Base-by-base conservation (phyloP, 2,329 filamentous ascomycete genomes). In the Cryphonectria parasitica region DNA sequence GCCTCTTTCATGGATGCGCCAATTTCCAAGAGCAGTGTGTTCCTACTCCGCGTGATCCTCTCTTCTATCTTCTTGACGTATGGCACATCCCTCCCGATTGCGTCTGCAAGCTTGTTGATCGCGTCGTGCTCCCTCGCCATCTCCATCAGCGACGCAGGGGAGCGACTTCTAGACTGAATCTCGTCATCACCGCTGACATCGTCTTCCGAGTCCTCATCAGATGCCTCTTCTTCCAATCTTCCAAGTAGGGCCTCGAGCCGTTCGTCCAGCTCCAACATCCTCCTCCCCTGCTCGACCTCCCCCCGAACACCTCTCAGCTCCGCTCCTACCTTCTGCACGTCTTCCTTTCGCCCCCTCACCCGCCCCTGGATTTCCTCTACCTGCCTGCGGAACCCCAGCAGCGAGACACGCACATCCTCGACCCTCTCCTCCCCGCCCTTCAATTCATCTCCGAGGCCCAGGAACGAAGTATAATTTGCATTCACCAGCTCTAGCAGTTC, bases 401-500 rank as follows among this genome's bases (percentile, higher is more conserved):
- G 82, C 0, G 94, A 94, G 0, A 99, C 92, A 60, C 93, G 88
- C 43, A 98, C 91, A 77, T 97, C 94, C 78, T 97, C 95, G 0
- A 98, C 91, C 79, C 91, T 92, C 76, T 98, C 95, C 77, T 97
- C 95, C 10, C 97, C 97, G 2, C 95, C 95, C 68, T 89, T 89
- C 60, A 99, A 83, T 75, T 94, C 92, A 63, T 88, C 89, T 0
- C 96, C 97, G 0, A 99, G 83, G 0, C 90, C 91, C 5, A 99
- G 82, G 76, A 99, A 99, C 70, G 95, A 92, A 64, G 94, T 91
- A 79, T 99, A 98, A 81, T 99, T 97, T 66, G 91, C 88, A 78
- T 99, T 99, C 74, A 99, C 96, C 10, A 99, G 88, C 82, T 98
- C 95, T 25, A 99, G 86, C 2, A 99, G 86, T 82, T 99, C 96